Conservation (phyloP, 169 alveolate genomes). For the Cryptosporidium parvum region DNA sequence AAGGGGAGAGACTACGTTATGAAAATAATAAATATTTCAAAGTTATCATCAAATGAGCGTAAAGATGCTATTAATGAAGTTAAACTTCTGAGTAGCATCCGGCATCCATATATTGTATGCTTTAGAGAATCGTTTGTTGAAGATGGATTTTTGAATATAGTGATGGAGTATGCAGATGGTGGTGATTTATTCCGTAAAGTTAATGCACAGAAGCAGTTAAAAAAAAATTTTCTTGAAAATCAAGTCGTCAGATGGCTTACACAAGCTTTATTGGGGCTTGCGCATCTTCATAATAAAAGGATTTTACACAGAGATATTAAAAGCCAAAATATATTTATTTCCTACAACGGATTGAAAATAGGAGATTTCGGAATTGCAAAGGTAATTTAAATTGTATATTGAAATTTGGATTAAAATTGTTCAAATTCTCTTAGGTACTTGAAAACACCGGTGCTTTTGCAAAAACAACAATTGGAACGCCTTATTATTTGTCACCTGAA, state of each 20-base stretch:
- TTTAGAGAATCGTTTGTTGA: slow-evolving; percentile 90
- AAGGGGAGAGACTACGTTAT: slow-evolving; percentile 81
- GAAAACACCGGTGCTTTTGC: slow-evolving; percentile 95
- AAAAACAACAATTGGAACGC: slow-evolving; percentile 98
- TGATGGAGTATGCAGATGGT: slow-evolving; percentile 93
- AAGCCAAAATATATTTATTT: slow-evolving; percentile 90
- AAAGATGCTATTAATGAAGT: slow-evolving; percentile 87
- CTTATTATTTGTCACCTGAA: slow-evolving; percentile 99
- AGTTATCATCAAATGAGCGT: slow-evolving; percentile 80
- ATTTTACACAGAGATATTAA: slow-evolving; percentile 93
- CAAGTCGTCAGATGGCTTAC: slow-evolving; percentile 86
- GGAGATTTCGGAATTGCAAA: slow-evolving; percentile 95
- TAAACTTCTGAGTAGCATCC: slow-evolving; percentile 83
- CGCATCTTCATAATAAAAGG: slow-evolving; percentile 87
- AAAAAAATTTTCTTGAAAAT: slow-evolving; percentile 77
- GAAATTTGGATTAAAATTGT: neutral
- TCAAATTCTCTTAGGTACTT: slow-evolving; percentile 82
- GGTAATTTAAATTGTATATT: slow-evolving; percentile 26
- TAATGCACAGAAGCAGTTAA: slow-evolving; percentile 16
- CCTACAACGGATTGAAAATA: slow-evolving; percentile 88
- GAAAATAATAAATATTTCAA: slow-evolving; percentile 81
- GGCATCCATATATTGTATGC: slow-evolving; percentile 87
- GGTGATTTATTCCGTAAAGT: slow-evolving; percentile 78
- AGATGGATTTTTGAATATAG: slow-evolving; percentile 86
- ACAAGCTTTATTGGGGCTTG: slow-evolving; percentile 86